These are phyloP conservation scores for Didymella lethalis DNA, from an alignment of 2,329 filamentous ascomycete species.

Conservation along the genomic window DNA sequence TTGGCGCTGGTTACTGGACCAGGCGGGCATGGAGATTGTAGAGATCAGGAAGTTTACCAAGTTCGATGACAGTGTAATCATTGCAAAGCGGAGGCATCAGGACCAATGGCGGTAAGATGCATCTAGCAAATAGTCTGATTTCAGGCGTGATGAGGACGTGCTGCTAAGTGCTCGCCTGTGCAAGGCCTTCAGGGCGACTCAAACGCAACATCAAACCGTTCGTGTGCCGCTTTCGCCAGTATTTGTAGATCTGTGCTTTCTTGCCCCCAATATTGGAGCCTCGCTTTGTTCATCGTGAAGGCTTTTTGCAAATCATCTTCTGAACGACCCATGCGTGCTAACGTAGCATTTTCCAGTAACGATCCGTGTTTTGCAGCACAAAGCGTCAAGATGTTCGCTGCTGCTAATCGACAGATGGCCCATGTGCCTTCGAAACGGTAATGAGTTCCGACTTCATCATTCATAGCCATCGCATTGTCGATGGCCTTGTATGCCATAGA, in stretches of 20 bases:
- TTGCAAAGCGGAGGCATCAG: conserved; percentile 9
- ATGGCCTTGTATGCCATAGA: background rate
- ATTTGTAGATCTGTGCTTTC: background rate
- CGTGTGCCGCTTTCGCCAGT: background rate
- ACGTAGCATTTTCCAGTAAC: background rate
- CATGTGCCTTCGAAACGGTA: background rate
- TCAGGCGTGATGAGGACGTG: too few relatives aligned
- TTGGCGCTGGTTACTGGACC: conserved; percentile 21
- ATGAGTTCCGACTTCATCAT: background rate
- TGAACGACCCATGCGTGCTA: background rate
- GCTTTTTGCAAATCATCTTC: background rate
- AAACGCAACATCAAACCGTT: background rate
- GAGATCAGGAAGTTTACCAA: conserved; percentile 15
- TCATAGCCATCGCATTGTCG: background rate
- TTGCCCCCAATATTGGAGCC: background rate
- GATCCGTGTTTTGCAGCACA: background rate
- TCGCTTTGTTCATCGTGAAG: background rate
- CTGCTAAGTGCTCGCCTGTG: too few relatives aligned
- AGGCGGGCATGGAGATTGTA: conserved; percentile 24
- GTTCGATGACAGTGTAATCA: conserved; percentile 19
- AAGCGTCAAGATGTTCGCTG: background rate
- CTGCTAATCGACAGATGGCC: background rate
- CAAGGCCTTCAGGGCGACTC: background rate
- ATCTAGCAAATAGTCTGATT: background rate
- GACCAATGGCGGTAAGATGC: conserved; percentile 13